phyloP scores from a whole-genome alignment of 1,139 yeast genomes.

The Blastobotrys aristatus region DNA sequence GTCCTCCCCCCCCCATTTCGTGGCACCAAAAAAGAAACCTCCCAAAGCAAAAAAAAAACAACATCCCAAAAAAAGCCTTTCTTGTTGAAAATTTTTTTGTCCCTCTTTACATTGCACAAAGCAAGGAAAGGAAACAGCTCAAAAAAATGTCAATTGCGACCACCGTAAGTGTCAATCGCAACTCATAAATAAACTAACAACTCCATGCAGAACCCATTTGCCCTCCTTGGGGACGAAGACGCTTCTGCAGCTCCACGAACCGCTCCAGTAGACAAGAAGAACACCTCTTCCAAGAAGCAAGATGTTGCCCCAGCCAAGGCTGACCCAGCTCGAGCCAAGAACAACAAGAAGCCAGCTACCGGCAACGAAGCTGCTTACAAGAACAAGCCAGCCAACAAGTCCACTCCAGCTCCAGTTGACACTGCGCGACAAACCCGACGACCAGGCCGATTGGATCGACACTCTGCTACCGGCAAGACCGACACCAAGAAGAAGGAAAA shows the following conservation, averaged over 20 bases:
- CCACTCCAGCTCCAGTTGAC: constrained; percentile 38
- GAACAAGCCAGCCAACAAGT: constrained; percentile 65
- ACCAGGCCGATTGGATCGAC: constrained; percentile 53
- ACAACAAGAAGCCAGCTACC: constrained; percentile 47
- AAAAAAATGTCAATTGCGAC: constrained; percentile 11
- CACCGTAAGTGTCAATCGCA: constrained; percentile 2
- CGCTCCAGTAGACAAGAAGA: constrained; percentile 71
- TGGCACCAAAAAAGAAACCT: no score
- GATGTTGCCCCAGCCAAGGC: constrained; percentile 82
- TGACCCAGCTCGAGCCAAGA: constrained; percentile 39
- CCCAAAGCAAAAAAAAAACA: no score
- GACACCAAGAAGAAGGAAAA: constrained; percentile 81
- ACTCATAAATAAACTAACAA: background rate
- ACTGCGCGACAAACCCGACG: constrained; percentile 40
- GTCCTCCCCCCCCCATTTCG: no score
- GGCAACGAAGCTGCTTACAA: constrained; percentile 91
- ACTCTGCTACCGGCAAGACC: constrained; percentile 73
- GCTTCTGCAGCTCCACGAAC: constrained; percentile 22
- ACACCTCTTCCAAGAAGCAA: constrained; percentile 81
- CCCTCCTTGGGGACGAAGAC: constrained; percentile 66
- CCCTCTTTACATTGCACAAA: background rate
- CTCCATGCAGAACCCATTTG: constrained; percentile 27
- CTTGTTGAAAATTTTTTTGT: constrained; percentile 2
- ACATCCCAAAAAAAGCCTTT: no score
- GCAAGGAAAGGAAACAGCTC: no score